Percentiles rank a stretch among this genome's conserved stretches.
phyloP scores from a whole-genome alignment of 345 rosid species.

The Punica granatum region DNA sequence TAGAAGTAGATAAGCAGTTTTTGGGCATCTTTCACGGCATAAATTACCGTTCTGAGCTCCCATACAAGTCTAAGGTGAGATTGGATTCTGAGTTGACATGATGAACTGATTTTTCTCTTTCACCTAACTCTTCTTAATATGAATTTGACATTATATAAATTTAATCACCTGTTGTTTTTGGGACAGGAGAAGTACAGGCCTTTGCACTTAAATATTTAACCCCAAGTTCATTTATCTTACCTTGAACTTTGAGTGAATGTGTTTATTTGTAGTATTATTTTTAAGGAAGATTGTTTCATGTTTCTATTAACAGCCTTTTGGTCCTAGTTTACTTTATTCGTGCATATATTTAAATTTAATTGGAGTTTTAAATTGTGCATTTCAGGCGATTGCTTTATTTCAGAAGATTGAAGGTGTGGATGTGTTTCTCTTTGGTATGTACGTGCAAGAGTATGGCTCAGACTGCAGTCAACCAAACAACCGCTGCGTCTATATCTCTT shows the following conservation, averaged over 20 bases:
- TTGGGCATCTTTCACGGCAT: slow-evolving; percentile 73
- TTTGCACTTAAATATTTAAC: background rate
- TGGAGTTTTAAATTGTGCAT: slow-evolving; percentile 9
- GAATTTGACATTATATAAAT: background rate
- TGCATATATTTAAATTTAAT: background rate
- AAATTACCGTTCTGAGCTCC: slow-evolving; percentile 74
- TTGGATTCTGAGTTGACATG: background rate
- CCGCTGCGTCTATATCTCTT: slow-evolving; percentile 86
- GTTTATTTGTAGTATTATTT: too few species aligned
- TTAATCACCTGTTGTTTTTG: background rate
- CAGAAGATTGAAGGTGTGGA: slow-evolving; percentile 98
- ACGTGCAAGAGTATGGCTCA: slow-evolving; percentile 93
- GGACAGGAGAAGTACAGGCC: background rate
- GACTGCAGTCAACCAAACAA: slow-evolving; percentile 81
- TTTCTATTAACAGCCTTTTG: background rate
- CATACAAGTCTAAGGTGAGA: slow-evolving; percentile 82
- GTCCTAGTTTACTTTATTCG: background rate
- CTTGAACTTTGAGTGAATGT: too few species aligned
- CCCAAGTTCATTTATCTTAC: too few species aligned
- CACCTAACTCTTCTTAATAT: background rate
- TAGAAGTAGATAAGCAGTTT: slow-evolving; percentile 83
- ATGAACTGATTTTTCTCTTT: background rate
- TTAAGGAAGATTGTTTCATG: too few species aligned
- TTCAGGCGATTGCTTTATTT: slow-evolving; percentile 77
- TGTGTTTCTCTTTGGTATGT: slow-evolving; percentile 85